Conservation (phyloP, 192 early-diverging fungal genomes). For the Podila horticola region DNA sequence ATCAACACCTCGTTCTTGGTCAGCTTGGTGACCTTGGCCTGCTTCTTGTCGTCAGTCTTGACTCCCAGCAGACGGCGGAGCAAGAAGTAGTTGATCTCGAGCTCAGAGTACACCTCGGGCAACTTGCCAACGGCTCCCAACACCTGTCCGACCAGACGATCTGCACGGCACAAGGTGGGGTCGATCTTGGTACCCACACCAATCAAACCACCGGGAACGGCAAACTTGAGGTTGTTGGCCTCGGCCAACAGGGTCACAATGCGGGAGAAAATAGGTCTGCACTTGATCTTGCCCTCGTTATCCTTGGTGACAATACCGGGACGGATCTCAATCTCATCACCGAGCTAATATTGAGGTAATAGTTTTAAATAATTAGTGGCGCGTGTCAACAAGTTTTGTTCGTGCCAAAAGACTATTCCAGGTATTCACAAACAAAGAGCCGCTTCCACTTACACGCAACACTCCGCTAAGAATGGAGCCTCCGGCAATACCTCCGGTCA, state of each 20-base stretch:
- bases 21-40: slow-evolving; percentile 94
- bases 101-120: slow-evolving; percentile 92
- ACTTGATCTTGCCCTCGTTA: slow-evolving; percentile 80
- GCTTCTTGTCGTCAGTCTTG: slow-evolving; percentile 98
- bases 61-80: slow-evolving; percentile 96
- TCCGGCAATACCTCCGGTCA: slow-evolving; percentile 98
- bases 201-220: slow-evolving; percentile 99
- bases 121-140: slow-evolving; percentile 92
- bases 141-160: slow-evolving; percentile 96
- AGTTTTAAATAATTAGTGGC: too few species aligned
- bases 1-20: slow-evolving; percentile 92
- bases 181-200: slow-evolving; percentile 97
- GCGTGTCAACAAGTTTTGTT: too few species aligned
- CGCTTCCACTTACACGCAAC: slow-evolving; percentile 62
- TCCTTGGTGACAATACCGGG: slow-evolving; percentile 95
- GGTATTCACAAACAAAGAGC: too few species aligned
- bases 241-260: slow-evolving; percentile 92
- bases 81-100: slow-evolving; percentile 98
- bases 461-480: slow-evolving; percentile 96
- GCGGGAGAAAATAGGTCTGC: slow-evolving; percentile 88
- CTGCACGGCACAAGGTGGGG: slow-evolving; percentile 94
- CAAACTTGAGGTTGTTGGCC: slow-evolving; percentile 92
- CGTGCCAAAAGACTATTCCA: too few species aligned
- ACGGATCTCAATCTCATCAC: slow-evolving; percentile 97
- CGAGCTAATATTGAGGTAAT: slow-evolving; percentile 60